Percentiles rank a stretch among this genome's conserved stretches.
These are phyloP conservation scores for Cystofilobasidium macerans DNA, from an alignment of 768 basidiomycete species.

Conservation along the genomic window DNA sequence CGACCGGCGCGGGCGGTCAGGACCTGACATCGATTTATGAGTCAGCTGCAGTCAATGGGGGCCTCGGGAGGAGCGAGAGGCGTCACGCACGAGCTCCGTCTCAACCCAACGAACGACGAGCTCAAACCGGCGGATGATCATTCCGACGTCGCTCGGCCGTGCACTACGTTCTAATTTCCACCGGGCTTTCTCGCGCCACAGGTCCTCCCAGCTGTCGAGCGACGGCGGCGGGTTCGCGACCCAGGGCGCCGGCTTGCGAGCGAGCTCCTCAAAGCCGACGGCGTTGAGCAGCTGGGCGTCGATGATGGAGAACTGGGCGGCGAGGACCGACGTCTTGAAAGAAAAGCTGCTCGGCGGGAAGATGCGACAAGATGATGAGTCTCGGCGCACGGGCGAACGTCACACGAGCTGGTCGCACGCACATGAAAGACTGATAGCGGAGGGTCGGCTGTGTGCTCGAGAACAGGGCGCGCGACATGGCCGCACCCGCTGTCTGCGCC, in stretches of 20 bases:
- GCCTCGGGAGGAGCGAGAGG: neutral
- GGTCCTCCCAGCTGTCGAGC: constrained; percentile 65
- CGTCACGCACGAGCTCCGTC: constrained; percentile 51
- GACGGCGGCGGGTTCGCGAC: constrained; percentile 44
- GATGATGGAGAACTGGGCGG: constrained; percentile 73
- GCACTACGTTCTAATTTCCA: constrained; percentile 43
- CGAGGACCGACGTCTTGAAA: constrained; percentile 50
- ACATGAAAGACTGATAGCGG: constrained; percentile 23
- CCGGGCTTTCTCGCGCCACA: constrained; percentile 60
- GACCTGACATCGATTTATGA: neutral
- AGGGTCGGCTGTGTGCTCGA: neutral
- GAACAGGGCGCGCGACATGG: neutral
- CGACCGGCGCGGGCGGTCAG: constrained; percentile 45
- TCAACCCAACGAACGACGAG: constrained; percentile 67
- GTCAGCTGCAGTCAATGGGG: neutral
- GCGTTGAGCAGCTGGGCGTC: constrained; percentile 76
- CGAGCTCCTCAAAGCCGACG: constrained; percentile 79
- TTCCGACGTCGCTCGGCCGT: constrained; percentile 48
- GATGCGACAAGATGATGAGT: neutral
- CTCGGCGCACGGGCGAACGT: no score
- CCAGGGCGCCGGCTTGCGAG: constrained; percentile 34
- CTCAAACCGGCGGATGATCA: constrained; percentile 65
- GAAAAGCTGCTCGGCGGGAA: constrained; percentile 5
- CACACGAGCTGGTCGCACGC: no score
- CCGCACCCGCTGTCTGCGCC: neutral